Evolutionary conservation across 306 rosid species (phyloP).

Genomic region (Geum urbanum): DNA sequence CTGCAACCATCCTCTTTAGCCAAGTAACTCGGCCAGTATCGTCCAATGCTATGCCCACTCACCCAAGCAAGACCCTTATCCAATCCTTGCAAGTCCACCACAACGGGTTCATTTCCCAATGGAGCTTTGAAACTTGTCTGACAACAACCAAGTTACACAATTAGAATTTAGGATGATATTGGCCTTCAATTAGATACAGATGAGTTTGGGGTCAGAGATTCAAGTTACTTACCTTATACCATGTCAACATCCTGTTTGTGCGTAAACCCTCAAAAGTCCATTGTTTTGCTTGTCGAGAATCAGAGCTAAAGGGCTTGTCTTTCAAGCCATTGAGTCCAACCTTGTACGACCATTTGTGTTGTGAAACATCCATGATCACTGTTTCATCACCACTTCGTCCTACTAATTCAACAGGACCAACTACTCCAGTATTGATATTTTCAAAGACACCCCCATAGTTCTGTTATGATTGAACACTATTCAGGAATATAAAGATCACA

Average conservation of each 20-base stretch:
- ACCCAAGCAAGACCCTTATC: constrained; percentile 56
- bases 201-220: background rate
- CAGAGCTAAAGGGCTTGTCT: constrained; percentile 13
- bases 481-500: background rate
- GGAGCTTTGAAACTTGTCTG: constrained; percentile 58
- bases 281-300: constrained; percentile 21
- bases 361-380: constrained; percentile 37
- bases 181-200: background rate
- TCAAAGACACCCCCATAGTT: constrained; percentile 45
- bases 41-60: constrained; percentile 41
- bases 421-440: constrained; percentile 33
- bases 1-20: constrained; percentile 44
- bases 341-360: constrained; percentile 43
- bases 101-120: constrained; percentile 39
- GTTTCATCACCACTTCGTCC: constrained; percentile 41
- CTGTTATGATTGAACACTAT: constrained; percentile 11
- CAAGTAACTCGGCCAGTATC: constrained; percentile 45
- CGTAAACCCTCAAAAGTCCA: constrained; percentile 33
- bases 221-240: constrained; percentile 46
- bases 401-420: constrained; percentile 36
- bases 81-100: constrained; percentile 43
- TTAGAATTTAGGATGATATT: too few species aligned
- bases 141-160: too few species aligned
- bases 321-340: constrained; percentile 46
- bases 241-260: constrained; percentile 38